These are phyloP conservation scores for Entomortierella beljakovae DNA, from an alignment of 192 early-diverging fungal genomes.

Conservation along the genomic window DNA sequence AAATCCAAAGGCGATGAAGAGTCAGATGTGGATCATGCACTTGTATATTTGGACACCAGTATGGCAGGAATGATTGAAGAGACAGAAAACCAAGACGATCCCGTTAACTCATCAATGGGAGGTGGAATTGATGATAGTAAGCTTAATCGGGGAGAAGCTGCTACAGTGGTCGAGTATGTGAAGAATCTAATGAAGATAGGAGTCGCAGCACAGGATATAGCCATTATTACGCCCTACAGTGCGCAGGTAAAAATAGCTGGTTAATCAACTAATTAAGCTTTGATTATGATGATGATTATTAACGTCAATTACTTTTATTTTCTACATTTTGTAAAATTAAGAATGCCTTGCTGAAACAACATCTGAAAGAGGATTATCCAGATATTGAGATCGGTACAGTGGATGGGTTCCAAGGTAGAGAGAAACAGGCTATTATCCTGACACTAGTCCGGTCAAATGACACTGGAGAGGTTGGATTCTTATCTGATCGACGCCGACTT, in stretches of 20 bases:
- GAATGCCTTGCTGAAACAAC: conserved; percentile 47
- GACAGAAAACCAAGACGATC: conserved; percentile 45
- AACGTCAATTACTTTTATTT: neutral
- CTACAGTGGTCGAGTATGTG: conserved; percentile 72
- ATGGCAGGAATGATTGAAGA: conserved; percentile 57
- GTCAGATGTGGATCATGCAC: conserved; percentile 67
- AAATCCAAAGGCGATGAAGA: conserved; percentile 34
- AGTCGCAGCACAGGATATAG: conserved; percentile 72
- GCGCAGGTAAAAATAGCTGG: conserved; percentile 70
- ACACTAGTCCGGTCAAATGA: conserved; percentile 86
- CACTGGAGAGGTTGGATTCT: conserved; percentile 83
- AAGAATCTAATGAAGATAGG: conserved; percentile 71
- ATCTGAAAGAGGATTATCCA: conserved; percentile 65
- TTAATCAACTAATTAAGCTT: neutral
- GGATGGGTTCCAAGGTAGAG: conserved; percentile 93
- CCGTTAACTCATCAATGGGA: conserved; percentile 7
- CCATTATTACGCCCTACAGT: conserved; percentile 89
- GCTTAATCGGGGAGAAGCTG: conserved; percentile 83
- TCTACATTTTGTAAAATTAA: neutral
- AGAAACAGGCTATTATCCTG: conserved; percentile 88
- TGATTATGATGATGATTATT: neutral
- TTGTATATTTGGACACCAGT: conserved; percentile 82
- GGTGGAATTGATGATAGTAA: conserved; percentile 69
- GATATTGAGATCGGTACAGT: conserved; percentile 85
- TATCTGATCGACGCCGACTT: conserved; percentile 81